Base-by-base conservation (phyloP, 352 stramenopile genomes). In the Poterioochromonas sp. region DNA sequence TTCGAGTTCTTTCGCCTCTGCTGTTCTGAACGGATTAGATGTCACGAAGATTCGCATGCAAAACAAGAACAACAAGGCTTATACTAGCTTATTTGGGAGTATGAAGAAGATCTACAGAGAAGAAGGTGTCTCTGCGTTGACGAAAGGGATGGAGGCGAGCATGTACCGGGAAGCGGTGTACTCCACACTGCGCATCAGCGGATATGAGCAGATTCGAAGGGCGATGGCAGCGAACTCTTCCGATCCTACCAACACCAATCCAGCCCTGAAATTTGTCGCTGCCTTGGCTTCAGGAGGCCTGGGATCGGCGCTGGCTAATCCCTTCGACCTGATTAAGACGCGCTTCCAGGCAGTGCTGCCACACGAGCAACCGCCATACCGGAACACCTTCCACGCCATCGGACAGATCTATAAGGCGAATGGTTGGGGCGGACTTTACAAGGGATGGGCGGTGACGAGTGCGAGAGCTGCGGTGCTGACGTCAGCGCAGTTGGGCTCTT, bases 191-290 rank as follows among this genome's bases (percentile, higher is more conserved):
- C 43, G 80, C 26, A 83, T 83, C 71, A 76, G 80, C 34, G 68
- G 78, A 20, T 83, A 83, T 47, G 80, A 83, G 70, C 80, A 77
- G 20, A 82, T 83, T 58, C 35, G 65, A 18, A 83, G 82, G 71
- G 20, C 65, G 34, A 18, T 76, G 18, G 65, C 29, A 62, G 18
- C 62, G 62, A 35, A 15, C 11, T 15, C 12, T 35, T 12, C 62
- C 62, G 37, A 70, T 35, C 37, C 62, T 15, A 43, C 62, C 11
- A 15, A 43, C 15, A 43, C 80, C 44, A 80, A 47, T 62, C 80
- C 80, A 11, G 32, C 77, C 41, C 60, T 83, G 41, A 83, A 83
- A 76, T 83, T 77, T 64, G n/a, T 82, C n/a, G 76, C 62, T 0
- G 77, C 80, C 12, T 82, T 83, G 53, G 69, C 53, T 22, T 80